Percentiles rank a stretch among this genome's conserved stretches.
phyloP scores from a whole-genome alignment of 371 early-diverging fungal genomes.

The Caulochytrium protostelioides region DNA sequence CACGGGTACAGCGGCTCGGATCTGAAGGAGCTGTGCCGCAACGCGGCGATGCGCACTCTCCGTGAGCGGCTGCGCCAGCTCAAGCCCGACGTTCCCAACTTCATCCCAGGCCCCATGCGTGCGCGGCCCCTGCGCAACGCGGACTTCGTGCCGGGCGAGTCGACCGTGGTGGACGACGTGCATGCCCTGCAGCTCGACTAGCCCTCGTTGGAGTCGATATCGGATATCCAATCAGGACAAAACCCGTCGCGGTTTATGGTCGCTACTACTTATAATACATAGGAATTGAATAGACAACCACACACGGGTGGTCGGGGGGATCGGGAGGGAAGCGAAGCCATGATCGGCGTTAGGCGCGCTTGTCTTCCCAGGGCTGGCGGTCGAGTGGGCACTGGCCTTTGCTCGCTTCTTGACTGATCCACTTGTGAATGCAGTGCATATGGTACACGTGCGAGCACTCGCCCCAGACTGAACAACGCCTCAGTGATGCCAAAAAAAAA shows the following conservation, averaged over 20 bases:
- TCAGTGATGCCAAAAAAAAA: too few relatives aligned
- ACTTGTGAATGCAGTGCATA: conserved; percentile 65
- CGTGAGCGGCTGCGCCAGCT: conserved; percentile 56
- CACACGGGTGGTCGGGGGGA: background rate
- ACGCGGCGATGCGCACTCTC: conserved; percentile 85
- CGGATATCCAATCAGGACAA: too few relatives aligned
- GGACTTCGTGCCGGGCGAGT: conserved; percentile 11
- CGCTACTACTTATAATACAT: too few relatives aligned
- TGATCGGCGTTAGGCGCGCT: background rate
- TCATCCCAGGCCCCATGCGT: too few relatives aligned
- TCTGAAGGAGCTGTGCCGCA: conserved; percentile 85
- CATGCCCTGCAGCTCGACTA: too few relatives aligned
- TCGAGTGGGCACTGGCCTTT: conserved; percentile 66
- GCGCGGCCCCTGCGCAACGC: too few relatives aligned
- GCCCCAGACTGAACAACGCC: too few relatives aligned
- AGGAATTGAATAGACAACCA: conserved; percentile 5
- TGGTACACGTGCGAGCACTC: conserved; percentile 72
- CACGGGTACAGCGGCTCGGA: conserved; percentile 65
- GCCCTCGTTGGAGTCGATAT: too few relatives aligned
- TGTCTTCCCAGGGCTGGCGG: conserved; percentile 39
- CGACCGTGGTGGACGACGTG: conserved; percentile 13
- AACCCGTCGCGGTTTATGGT: too few relatives aligned
- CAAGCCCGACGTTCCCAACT: too few relatives aligned
- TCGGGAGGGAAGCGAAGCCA: background rate
- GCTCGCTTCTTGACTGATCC: conserved; percentile 44